Evolutionary conservation across 169 alveolate genomes (phyloP).

Genomic region (Eimeria praecox): DNA sequence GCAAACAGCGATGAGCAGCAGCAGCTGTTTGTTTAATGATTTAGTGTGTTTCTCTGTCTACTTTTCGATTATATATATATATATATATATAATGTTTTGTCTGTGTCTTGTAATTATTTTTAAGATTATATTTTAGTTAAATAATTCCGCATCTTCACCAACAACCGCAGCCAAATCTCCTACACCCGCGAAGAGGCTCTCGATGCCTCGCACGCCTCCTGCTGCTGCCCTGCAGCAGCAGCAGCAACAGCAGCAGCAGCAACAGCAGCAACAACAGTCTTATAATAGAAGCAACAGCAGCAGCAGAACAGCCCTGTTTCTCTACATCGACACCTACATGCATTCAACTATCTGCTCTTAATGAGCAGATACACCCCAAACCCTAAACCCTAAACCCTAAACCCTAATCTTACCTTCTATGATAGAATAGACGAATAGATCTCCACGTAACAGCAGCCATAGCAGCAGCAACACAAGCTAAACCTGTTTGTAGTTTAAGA

Average conservation of each 20-base stretch:
- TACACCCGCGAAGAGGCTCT: conserved; percentile 24
- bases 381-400: conserved; percentile 17
- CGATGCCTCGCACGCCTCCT: conserved; percentile 58
- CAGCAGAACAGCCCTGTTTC: no score
- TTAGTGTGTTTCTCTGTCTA: background rate
- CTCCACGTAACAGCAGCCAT: conserved; percentile 55
- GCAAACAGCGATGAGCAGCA: no score
- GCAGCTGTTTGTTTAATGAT: no score
- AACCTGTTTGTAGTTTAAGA: conserved; percentile 29
- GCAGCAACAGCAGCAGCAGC: no score
- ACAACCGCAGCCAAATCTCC: conserved; percentile 72
- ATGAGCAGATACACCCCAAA: background rate
- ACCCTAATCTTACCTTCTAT: background rate
- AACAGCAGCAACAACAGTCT: no score
- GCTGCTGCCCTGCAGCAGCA: conserved; percentile 58
- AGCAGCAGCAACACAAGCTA: conserved; percentile 44
- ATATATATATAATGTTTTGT: background rate
- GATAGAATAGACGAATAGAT: conserved; percentile 43
- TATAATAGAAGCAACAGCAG: background rate
- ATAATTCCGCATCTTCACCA: background rate
- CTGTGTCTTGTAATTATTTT: background rate
- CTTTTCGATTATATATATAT: background rate
- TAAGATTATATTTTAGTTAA: no score
- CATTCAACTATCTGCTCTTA: no score
- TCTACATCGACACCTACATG: no score